Evolutionary conservation across 768 basidiomycete species (phyloP).

Genomic region (Lactarius vividus): DNA sequence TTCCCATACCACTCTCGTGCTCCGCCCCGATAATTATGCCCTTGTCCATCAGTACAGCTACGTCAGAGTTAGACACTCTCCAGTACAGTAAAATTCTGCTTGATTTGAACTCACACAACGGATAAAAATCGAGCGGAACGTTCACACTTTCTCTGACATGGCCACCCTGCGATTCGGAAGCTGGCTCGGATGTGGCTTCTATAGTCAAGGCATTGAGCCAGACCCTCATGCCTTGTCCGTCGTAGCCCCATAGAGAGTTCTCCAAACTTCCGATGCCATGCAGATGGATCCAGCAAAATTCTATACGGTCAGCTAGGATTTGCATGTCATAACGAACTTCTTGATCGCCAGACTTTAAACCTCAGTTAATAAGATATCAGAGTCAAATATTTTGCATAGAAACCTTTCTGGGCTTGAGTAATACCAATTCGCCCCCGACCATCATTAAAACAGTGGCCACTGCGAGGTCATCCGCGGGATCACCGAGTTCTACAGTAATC

Average conservation of each 20-base stretch:
- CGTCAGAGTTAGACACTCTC: slow-evolving; percentile 5
- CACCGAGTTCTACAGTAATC: slow-evolving; percentile 72
- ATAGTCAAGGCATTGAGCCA: slow-evolving; percentile 97
- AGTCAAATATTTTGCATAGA: neutral
- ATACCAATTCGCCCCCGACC: slow-evolving; percentile 85
- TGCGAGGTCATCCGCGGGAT: slow-evolving; percentile 88
- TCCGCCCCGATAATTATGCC: slow-evolving; percentile 97
- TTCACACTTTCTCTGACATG: slow-evolving; percentile 91
- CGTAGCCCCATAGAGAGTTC: slow-evolving; percentile 97
- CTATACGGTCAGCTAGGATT: slow-evolving; percentile 93
- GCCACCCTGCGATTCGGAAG: slow-evolving; percentile 38
- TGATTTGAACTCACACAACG: slow-evolving; percentile 66
- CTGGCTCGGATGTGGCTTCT: slow-evolving; percentile 47
- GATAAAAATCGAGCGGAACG: slow-evolving; percentile 92
- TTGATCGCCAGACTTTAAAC: slow-evolving; percentile 66
- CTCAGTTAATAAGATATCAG: neutral
- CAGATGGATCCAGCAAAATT: slow-evolving; percentile 98
- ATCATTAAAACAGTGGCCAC: slow-evolving; percentile 96
- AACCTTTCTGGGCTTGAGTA: slow-evolving; percentile 87
- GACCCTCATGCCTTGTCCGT: slow-evolving; percentile 82
- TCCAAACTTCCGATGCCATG: slow-evolving; percentile 90
- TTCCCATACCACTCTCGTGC: slow-evolving; percentile 73
- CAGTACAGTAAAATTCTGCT: slow-evolving; percentile 6
- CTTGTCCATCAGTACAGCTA: slow-evolving; percentile 98
- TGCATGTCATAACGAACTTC: slow-evolving; percentile 98